Evolutionary conservation across 768 basidiomycete genomes (phyloP).

Genomic region (Crepidotus variabilis): DNA sequence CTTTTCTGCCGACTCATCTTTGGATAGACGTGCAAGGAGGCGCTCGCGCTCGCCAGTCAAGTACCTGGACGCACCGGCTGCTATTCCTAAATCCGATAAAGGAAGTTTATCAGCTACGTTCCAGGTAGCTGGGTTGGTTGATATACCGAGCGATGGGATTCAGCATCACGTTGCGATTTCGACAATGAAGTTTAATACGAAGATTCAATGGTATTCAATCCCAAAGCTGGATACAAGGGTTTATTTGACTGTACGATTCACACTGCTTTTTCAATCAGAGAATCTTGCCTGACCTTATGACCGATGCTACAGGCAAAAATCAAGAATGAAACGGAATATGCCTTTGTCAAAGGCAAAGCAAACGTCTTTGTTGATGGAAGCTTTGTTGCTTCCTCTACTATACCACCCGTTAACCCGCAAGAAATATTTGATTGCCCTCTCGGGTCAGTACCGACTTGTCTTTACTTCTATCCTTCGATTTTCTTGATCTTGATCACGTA

Average conservation of each 20-base stretch:
- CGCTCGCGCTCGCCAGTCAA: not conserved
- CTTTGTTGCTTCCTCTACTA: slow-evolving; percentile 37
- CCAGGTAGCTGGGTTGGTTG: slow-evolving; percentile 29
- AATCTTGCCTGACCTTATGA: slow-evolving; percentile 29
- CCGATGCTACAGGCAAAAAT: slow-evolving; percentile 39
- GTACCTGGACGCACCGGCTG: not conserved
- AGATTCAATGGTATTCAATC: slow-evolving; percentile 29
- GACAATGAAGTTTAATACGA: slow-evolving; percentile 25
- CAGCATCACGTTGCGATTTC: slow-evolving; percentile 32
- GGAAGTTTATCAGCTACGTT: slow-evolving; percentile 29
- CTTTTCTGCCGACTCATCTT: no score
- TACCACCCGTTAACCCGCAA: slow-evolving; percentile 32
- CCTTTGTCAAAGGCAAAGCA: slow-evolving; percentile 39
- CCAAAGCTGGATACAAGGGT: slow-evolving; percentile 27
- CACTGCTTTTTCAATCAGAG: not conserved
- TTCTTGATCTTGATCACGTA: slow-evolving; percentile 8
- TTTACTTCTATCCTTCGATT: not conserved
- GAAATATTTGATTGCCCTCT: slow-evolving; percentile 37
- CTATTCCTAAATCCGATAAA: slow-evolving; percentile 19
- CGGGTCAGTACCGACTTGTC: slow-evolving; percentile 23
- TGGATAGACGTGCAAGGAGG: not conserved
- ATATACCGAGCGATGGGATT: slow-evolving; percentile 28
- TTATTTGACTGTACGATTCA: slow-evolving; percentile 24
- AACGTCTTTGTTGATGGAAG: slow-evolving; percentile 49
- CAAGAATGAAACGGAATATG: slow-evolving; percentile 48